These are phyloP conservation scores for Trametes sanguinea DNA, from an alignment of 768 basidiomycete species.

Conservation along the genomic window DNA sequence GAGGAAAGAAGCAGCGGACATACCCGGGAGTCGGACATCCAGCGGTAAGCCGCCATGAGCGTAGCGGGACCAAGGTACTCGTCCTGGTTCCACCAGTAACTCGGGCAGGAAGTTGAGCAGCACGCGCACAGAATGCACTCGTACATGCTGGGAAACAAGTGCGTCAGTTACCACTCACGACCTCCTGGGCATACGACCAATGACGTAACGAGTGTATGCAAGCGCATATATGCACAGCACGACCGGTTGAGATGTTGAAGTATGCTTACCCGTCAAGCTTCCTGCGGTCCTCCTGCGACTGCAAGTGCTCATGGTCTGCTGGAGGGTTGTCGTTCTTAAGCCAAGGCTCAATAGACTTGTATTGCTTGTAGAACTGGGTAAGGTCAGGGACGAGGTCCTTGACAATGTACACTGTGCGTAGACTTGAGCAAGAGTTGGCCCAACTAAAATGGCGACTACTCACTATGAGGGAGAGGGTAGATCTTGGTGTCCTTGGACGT, in stretches of 20 bases:
- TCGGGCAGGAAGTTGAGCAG: conserved; percentile 97
- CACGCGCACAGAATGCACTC: conserved; percentile 97
- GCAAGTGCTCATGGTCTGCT: conserved; percentile 81
- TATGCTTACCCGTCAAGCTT: conserved; percentile 70
- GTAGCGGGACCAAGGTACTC: conserved; percentile 98
- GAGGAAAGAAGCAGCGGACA: conserved; percentile 31
- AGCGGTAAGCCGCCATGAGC: conserved; percentile 94
- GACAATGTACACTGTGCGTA: conserved; percentile 90
- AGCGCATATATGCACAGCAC: conserved; percentile 28
- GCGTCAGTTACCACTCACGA: not conserved
- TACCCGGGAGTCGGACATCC: conserved; percentile 96
- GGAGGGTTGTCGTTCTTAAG: conserved; percentile 93
- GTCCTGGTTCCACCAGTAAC: conserved; percentile 99
- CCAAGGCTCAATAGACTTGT: conserved; percentile 98
- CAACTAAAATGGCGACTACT: conserved; percentile 33
- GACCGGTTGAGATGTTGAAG: not conserved
- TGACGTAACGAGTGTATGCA: conserved; percentile 3
- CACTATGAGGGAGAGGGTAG: conserved; percentile 97
- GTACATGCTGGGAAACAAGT: conserved; percentile 74
- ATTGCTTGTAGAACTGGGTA: conserved; percentile 96
- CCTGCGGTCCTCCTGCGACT: conserved; percentile 87
- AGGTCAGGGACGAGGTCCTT: conserved; percentile 96
- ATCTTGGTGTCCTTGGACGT: conserved; percentile 77
- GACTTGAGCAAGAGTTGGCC: not conserved
- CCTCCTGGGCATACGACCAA: not conserved